phyloP scores from a whole-genome alignment of 768 basidiomycete genomes.

The Collybia sordida region DNA sequence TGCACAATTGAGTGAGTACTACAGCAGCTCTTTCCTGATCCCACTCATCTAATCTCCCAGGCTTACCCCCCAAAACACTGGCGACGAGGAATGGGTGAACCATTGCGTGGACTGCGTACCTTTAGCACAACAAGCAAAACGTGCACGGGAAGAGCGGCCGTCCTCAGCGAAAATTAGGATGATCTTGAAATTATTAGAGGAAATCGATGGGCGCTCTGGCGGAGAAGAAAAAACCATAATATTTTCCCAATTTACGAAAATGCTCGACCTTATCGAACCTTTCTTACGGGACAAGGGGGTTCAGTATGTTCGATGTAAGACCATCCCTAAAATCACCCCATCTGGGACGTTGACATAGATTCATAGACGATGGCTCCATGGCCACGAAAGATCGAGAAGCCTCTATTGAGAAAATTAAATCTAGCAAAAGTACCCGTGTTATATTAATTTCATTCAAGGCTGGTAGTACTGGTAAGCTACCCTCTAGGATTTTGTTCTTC shows the following conservation, averaged over 20 bases:
- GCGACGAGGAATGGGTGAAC: constrained; percentile 37
- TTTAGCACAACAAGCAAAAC: constrained; percentile 46
- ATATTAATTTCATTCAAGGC: constrained; percentile 98
- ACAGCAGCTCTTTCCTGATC: not conserved
- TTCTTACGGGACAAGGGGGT: constrained; percentile 72
- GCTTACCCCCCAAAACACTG: constrained; percentile 34
- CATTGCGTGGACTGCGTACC: constrained; percentile 63
- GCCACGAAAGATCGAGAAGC: constrained; percentile 70
- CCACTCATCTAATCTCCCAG: constrained; percentile 23
- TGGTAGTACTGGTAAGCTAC: constrained; percentile 76
- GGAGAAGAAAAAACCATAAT: constrained; percentile 90
- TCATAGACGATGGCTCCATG: constrained; percentile 88
- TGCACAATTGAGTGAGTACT: constrained; percentile 67
- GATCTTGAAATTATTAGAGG: constrained; percentile 68
- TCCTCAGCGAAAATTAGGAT: constrained; percentile 87
- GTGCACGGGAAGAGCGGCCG: constrained; percentile 55
- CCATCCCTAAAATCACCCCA: constrained; percentile 12
- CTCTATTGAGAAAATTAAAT: constrained; percentile 72
- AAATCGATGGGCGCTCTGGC: constrained; percentile 58
- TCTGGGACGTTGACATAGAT: not conserved
- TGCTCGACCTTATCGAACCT: constrained; percentile 85
- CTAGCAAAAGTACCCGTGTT: constrained; percentile 54
- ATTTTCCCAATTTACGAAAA: constrained; percentile 89
- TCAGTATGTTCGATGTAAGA: constrained; percentile 83
- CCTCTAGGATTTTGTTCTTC: constrained; percentile 3